phyloP scores from a whole-genome alignment of 2,329 filamentous ascomycete genomes.

The Arthrobotrys sphaeroides region DNA sequence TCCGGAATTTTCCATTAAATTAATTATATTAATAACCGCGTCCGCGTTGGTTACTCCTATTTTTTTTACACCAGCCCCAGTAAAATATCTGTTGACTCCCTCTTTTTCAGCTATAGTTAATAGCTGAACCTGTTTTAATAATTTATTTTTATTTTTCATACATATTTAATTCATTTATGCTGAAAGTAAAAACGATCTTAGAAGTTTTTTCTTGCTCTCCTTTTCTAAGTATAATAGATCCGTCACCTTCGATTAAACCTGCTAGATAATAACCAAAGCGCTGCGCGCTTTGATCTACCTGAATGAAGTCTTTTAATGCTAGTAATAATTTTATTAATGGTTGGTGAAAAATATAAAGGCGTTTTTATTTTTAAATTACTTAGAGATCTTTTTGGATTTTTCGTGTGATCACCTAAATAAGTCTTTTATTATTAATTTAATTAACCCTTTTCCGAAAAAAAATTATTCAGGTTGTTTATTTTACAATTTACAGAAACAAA shows the following conservation, averaged over 20 bases:
- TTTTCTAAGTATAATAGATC: slow-evolving; percentile 2
- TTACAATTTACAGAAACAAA: no score
- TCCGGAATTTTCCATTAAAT: slow-evolving; percentile 5
- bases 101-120: neutral
- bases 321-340: no score
- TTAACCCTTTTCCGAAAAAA: no score
- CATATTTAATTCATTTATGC: neutral
- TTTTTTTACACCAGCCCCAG: neutral
- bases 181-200: neutral
- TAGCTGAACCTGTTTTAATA: neutral
- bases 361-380: no score
- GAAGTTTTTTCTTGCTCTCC: neutral
- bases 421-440: slow-evolving; percentile 4
- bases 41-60: neutral
- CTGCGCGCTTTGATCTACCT: neutral
- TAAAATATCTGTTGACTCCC: neutral
- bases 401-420: slow-evolving; percentile 59
- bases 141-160: slow-evolving; percentile 15
- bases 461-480: no score
- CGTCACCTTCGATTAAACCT: neutral
- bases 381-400: no score
- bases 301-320: neutral
- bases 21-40: neutral
- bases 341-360: no score
- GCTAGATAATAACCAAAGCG: neutral